Base-by-base conservation (phyloP, 345 rosid species). In the Rhodomyrtus tomentosa region DNA sequence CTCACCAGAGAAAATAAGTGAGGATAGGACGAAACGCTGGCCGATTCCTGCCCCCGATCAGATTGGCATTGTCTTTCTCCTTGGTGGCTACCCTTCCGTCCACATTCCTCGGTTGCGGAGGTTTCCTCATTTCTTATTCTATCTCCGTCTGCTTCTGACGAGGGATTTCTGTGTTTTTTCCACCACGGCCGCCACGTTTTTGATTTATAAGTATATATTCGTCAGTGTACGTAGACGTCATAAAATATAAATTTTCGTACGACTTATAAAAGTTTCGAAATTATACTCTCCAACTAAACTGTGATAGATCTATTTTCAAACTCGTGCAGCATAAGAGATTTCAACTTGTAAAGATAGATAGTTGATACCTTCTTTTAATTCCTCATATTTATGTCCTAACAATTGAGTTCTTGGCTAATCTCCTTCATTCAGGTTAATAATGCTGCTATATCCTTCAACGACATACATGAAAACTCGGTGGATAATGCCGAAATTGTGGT, bases 401-500 rank as follows among this genome's bases (percentile, higher is more conserved):
- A 68, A 36, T 68, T 68, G 45, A 68, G 18, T 68, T 36, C 25
- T 68, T 36, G 24, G 18, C 45, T 16, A 8, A 62, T 36, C 27
- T 82, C 27, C 20, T 58, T 21, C 51, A 16, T 36, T 22, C 73
- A 95, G 99, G 96, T 94, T 55, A 96, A 96, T 85, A 96, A 96
- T 87, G 98, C 96, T 0, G 98, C 90, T 0, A 98, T 95, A 55
- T 93, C 98, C 49, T 96, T 95, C 87, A 95, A 96, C 84, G 92
- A 84, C 2, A 84, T 95, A 24, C 38, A 87, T 11, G 93, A 93
- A 27, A 96, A 96, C 89, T 83, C 85, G 7, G 96, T 95, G 72
- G 94, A 91, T 82, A 87, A 91, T 12, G 95, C 98, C 5, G 99
- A 93, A 84, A 93, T 90, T 3, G 95, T 93, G 4, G 88, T 95